Conservation (phyloP, 2,329 filamentous ascomycete genomes). For the Colletotrichum sp. region DNA sequence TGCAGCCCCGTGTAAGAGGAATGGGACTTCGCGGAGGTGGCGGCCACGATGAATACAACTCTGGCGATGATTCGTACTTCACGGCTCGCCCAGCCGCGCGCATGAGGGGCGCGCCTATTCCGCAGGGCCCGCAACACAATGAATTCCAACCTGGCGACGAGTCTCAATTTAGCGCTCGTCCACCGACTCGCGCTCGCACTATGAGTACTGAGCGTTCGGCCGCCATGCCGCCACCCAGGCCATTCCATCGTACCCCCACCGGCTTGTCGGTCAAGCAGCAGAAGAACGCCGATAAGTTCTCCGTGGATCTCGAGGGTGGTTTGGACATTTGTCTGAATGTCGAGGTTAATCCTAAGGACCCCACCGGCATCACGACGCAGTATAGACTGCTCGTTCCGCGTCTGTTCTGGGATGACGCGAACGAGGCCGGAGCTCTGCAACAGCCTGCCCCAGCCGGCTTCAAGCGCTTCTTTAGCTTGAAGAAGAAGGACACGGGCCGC, state of each 20-base stretch:
- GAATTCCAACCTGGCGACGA: constrained; percentile 10
- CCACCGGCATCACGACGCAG: constrained; percentile 83
- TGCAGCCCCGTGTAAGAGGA: constrained; percentile 10
- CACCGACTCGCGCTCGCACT: constrained; percentile 26
- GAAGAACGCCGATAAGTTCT: constrained; percentile 56
- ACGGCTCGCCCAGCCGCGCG: constrained; percentile 40
- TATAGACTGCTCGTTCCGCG: constrained; percentile 88
- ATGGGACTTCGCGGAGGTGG: constrained; percentile 44
- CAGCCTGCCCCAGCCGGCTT: constrained; percentile 39
- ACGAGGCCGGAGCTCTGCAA: constrained; percentile 22
- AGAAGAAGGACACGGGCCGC: constrained; percentile 28
- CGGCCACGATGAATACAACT: constrained; percentile 52
- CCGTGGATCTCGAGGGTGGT: constrained; percentile 80
- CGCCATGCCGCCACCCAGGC: constrained; percentile 24
- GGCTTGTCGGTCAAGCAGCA: constrained; percentile 68
- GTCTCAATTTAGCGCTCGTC: constrained; percentile 5
- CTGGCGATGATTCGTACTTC: constrained; percentile 64
- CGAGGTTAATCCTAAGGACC: constrained; percentile 85
- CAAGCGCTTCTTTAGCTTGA: constrained; percentile 51
- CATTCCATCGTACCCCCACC: constrained; percentile 74
- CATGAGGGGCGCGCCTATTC: constrained; percentile 12
- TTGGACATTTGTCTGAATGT: constrained; percentile 89
- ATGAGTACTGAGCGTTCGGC: constrained; percentile 26
- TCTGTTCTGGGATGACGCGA: constrained; percentile 61
- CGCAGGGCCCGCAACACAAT: not conserved